Percentiles rank a stretch among this genome's conserved stretches.
Conservation (phyloP, 371 early-diverging fungal genomes). For the Zopfochytrium polystomum region DNA sequence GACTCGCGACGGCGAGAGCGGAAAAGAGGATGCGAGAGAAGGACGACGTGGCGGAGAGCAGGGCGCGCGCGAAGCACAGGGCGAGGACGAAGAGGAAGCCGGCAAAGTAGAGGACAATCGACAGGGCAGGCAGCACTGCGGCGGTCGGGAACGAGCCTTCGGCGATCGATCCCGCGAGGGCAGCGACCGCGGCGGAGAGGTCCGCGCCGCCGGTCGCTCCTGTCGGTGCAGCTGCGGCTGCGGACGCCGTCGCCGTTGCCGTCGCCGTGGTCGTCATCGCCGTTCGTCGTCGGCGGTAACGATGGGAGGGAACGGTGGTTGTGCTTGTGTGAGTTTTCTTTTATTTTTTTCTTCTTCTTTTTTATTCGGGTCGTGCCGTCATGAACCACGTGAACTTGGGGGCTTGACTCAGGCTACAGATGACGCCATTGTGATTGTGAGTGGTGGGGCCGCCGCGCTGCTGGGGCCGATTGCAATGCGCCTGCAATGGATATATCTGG, state of each 20-base stretch:
- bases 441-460: not conserved
- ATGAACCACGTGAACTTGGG: not conserved
- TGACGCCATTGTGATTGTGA: not conserved
- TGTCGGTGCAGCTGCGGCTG: not conserved
- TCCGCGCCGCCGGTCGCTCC: conserved; percentile 1
- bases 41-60: conserved; percentile 16
- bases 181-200: conserved; percentile 9
- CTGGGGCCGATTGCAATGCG: not conserved
- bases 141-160: too few relatives aligned
- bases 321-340: not conserved
- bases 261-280: not conserved
- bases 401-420: not conserved
- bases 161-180: conserved; percentile 17
- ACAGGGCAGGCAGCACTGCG: conserved; percentile 3
- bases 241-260: too few relatives aligned
- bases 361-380: not conserved
- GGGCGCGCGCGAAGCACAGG: conserved; percentile 16
- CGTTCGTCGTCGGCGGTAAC: conserved; percentile 1
- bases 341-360: not conserved
- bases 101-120: conserved; percentile 21
- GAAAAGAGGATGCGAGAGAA: conserved; percentile 14
- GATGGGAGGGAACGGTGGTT: not conserved
- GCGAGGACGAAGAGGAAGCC: conserved; percentile 8
- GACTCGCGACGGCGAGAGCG: conserved; percentile 11
- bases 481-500: not conserved